Percentiles rank a stretch among this genome's conserved stretches.
These are phyloP conservation scores for Thielaviopsis ethacetica DNA, from an alignment of 2,329 filamentous ascomycete species.

Conservation along the genomic window DNA sequence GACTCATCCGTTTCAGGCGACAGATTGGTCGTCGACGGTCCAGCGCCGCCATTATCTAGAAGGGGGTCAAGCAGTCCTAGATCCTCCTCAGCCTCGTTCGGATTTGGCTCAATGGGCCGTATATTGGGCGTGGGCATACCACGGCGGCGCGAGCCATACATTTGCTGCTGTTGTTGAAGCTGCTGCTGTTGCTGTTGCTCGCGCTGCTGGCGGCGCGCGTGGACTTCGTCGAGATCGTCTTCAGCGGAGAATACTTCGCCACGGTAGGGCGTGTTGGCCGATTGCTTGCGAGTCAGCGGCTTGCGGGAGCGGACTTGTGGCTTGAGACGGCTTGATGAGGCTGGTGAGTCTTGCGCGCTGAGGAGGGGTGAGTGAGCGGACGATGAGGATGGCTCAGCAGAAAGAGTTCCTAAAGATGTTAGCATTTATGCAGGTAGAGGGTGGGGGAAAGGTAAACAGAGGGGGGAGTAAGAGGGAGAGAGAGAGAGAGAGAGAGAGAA, in stretches of 20 bases:
- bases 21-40: conserved; percentile 14
- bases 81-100: conserved; percentile 25
- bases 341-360: conserved; percentile 26
- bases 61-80: conserved; percentile 10
- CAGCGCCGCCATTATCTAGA: conserved; percentile 14
- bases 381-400: conserved; percentile 23
- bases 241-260: conserved; percentile 83
- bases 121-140: conserved; percentile 16
- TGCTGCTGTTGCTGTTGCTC: conserved; percentile 9
- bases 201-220: conserved; percentile 44
- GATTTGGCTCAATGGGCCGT: conserved; percentile 19
- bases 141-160: conserved; percentile 20
- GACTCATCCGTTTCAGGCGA: conserved; percentile 16
- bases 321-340: conserved; percentile 42
- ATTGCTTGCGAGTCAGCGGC: conserved; percentile 52
- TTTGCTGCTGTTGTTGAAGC: conserved; percentile 13
- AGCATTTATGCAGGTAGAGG: background rate
- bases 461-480: background rate
- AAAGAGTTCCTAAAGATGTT: background rate
- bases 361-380: conserved; percentile 29
- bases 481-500: background rate
- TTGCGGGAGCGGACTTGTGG: conserved; percentile 26
- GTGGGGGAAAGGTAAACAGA: background rate
- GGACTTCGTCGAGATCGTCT: conserved; percentile 68
- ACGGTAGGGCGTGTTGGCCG: conserved; percentile 58